A percentile compares a stretch with the other conserved stretches of the same genome.
Evolutionary conservation across 352 stramenopile species (phyloP).

Genomic region (Pythium rishiriense): DNA sequence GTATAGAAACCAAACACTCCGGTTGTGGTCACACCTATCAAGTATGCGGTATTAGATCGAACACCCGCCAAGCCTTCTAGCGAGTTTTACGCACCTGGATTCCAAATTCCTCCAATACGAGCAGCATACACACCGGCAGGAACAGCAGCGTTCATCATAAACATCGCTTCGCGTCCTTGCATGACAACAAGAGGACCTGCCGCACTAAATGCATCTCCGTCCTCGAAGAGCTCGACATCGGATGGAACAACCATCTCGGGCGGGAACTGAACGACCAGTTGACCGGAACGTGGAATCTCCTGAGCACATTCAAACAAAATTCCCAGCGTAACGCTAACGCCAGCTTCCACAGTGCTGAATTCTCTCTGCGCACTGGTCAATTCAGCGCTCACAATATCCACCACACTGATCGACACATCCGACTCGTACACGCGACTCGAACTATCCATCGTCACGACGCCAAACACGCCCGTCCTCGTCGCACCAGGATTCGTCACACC

Average conservation of each 20-base stretch:
- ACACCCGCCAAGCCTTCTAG: neutral
- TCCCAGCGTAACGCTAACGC: constrained; percentile 22
- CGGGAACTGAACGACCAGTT: neutral
- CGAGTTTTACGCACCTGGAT: constrained; percentile 34
- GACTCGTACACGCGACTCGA: constrained; percentile 31
- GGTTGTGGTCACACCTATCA: constrained; percentile 30
- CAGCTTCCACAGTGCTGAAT: constrained; percentile 23
- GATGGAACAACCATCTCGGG: neutral
- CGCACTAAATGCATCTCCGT: neutral
- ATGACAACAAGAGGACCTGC: neutral
- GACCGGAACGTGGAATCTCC: neutral
- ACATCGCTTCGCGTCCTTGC: constrained; percentile 9
- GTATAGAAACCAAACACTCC: constrained; percentile 39
- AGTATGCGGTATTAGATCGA: neutral
- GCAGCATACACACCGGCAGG: constrained; percentile 22
- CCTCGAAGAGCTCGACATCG: neutral
- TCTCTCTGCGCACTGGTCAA: constrained; percentile 11
- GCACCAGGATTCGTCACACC: constrained; percentile 55
- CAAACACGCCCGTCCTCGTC: constrained; percentile 40
- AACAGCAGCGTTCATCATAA: constrained; percentile 17
- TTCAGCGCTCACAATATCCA: constrained; percentile 27
- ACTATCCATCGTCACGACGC: constrained; percentile 39
- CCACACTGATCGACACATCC: constrained; percentile 24
- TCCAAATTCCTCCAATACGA: constrained; percentile 32
- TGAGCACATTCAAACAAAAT: constrained; percentile 17